Evolutionary conservation across 441 rosid genomes (phyloP).

Genomic region (Populus tomentosa): DNA sequence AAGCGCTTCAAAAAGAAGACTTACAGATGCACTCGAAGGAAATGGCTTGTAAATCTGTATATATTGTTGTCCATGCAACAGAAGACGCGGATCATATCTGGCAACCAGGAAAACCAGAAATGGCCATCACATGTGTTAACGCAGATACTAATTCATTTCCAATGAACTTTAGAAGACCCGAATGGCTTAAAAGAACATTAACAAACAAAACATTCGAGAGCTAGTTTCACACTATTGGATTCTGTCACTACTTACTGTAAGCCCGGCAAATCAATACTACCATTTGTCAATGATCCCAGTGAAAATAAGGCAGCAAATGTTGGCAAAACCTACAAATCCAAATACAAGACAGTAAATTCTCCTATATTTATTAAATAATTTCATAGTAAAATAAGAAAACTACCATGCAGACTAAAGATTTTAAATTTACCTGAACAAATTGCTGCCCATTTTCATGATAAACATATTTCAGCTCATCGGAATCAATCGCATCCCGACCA

Average conservation of each 20-base stretch:
- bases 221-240: neutral
- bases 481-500: constrained; percentile 62
- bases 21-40: constrained; percentile 70
- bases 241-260: constrained; percentile 46
- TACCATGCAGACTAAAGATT: neutral
- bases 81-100: constrained; percentile 72
- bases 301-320: constrained; percentile 71
- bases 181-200: neutral
- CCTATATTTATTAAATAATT: constrained; percentile 2
- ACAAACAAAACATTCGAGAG: neutral
- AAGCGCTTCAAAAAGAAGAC: constrained; percentile 16
- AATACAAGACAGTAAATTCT: neutral
- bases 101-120: neutral
- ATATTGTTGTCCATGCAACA: constrained; percentile 92
- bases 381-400: neutral
- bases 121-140: neutral
- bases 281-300: constrained; percentile 25
- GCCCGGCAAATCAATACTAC: constrained; percentile 42
- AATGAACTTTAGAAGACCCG: neutral
- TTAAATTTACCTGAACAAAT: constrained; percentile 51
- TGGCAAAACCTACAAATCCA: constrained; percentile 63
- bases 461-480: constrained; percentile 73
- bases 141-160: neutral
- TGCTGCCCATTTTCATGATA: constrained; percentile 71
- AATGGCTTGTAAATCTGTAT: constrained; percentile 75